phyloP scores from a whole-genome alignment of 2,329 filamentous ascomycete species.

The Pseudogymnoascus sp. region DNA sequence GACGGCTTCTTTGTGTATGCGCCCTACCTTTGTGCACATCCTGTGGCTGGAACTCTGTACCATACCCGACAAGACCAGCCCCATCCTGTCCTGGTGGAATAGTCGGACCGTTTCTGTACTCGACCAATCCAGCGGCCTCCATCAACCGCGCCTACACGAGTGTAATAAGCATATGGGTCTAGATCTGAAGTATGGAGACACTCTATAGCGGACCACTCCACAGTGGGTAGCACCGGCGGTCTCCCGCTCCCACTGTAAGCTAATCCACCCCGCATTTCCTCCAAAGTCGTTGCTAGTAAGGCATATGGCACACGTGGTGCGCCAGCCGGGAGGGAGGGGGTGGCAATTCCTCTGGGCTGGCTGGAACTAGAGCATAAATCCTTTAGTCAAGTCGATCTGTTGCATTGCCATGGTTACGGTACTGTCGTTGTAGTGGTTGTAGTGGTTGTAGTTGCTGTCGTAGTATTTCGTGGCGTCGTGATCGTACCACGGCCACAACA shows the following conservation, averaged over 20 bases:
- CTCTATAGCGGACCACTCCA: background rate
- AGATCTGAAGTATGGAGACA: background rate
- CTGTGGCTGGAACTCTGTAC: background rate
- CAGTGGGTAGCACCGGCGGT: background rate
- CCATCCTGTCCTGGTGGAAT: background rate
- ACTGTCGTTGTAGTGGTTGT: background rate
- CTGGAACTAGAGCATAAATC: background rate
- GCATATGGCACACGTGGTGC: background rate
- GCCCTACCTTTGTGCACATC: background rate
- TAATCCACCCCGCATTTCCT: background rate
- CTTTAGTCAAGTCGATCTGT: background rate
- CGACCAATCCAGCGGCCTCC: background rate
- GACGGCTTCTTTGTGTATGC: background rate
- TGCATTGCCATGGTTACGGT: background rate
- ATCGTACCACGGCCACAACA: background rate
- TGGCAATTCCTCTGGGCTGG: background rate
- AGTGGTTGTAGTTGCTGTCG: background rate
- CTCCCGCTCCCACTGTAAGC: background rate
- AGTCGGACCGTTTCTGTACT: background rate
- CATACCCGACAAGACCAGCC: background rate
- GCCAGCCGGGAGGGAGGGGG: background rate
- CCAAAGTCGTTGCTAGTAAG: background rate
- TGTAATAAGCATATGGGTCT: background rate
- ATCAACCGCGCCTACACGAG: background rate
- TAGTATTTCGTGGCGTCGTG: background rate